Base-by-base conservation (phyloP, 2,329 filamentous ascomycete genomes). In the Mycosphaerella sp. region DNA sequence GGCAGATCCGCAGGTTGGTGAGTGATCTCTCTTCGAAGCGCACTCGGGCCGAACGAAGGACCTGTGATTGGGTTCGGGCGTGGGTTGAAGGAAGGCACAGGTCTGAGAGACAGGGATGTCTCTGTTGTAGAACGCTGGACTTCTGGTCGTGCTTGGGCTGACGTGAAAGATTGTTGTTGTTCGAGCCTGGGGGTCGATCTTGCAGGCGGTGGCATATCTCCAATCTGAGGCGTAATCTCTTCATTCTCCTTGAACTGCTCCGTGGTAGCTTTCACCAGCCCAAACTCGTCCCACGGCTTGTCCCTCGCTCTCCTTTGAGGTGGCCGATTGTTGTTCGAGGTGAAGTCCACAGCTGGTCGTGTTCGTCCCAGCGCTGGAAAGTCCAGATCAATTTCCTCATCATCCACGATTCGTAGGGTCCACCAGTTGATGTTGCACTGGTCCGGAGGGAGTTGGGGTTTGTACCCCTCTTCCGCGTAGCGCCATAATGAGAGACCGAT, bases 341-440 rank as follows among this genome's bases (percentile, higher is more conserved):
- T 89, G 63, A 92, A 93, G 17, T 88, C 83, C 5, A 80, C 81
- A n/a, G 93, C 77, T 2, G 84, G 80, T 63, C 86, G 86, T 21
- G 81, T 88, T 36, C 88, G 79, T 54, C 87, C 85, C 40, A 93
- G 76, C 0, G 88, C 84, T 32, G 87, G 87, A 60, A 93, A 93
- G 65, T 93, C 89, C 60, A 89, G 86, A 62, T 95, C 88, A 1
- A 92, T 84, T 65, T 93, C 88, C 46, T 86, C 89, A 53, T 88
- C 87, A 66, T 93, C 82, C 7, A 91, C 87, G 83, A 95, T 90
- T 40, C 87, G 80, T 53, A 95, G 73, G 23, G 84, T 88, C 86
- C 87, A 93, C 75, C 83, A 83, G 65, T 92, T 92, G 62, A 91
- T 84, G 62, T 88, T 89, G 49, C 83, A 75, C 65, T 89, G 87